phyloP scores from a whole-genome alignment of 805 yeast genomes.

The Maudiozyma bulderi region DNA sequence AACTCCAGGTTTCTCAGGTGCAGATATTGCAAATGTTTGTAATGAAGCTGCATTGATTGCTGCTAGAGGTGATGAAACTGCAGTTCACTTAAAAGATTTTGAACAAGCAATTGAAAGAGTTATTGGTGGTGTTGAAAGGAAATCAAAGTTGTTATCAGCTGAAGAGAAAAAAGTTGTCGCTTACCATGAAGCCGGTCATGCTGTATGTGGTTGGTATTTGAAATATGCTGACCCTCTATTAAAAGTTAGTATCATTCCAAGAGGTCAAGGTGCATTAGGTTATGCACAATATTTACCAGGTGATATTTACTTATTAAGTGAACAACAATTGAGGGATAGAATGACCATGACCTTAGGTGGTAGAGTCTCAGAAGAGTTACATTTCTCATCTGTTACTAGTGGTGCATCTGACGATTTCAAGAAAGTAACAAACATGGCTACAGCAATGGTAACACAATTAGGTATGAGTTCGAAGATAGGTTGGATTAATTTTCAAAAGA shows the following conservation, averaged over 20 bases:
- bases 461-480: constrained; percentile 91
- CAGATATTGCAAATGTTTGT: constrained; percentile 94
- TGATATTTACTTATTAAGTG: constrained; percentile 71
- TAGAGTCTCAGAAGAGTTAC: constrained; percentile 89
- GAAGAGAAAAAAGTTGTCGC: constrained; percentile 89
- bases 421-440: constrained; percentile 90
- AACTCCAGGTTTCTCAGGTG: constrained; percentile 98
- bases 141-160: constrained; percentile 69
- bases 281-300: constrained; percentile 96
- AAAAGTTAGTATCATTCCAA: constrained; percentile 92
- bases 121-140: constrained; percentile 91
- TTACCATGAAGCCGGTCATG: constrained; percentile 98
- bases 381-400: constrained; percentile 83
- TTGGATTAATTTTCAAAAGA: constrained; percentile 61
- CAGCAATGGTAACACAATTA: constrained; percentile 79
- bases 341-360: constrained; percentile 98
- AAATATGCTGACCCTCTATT: constrained; percentile 86
- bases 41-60: constrained; percentile 97
- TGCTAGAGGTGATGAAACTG: constrained; percentile 68
- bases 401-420: constrained; percentile 97
- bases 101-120: constrained; percentile 97
- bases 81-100: constrained; percentile 69
- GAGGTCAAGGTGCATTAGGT: constrained; percentile 95
- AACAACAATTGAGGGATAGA: constrained; percentile 72
- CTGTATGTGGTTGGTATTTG: constrained; percentile 94